Conservation (phyloP, 2,329 filamentous ascomycete genomes). For the Cercospora sp. region DNA sequence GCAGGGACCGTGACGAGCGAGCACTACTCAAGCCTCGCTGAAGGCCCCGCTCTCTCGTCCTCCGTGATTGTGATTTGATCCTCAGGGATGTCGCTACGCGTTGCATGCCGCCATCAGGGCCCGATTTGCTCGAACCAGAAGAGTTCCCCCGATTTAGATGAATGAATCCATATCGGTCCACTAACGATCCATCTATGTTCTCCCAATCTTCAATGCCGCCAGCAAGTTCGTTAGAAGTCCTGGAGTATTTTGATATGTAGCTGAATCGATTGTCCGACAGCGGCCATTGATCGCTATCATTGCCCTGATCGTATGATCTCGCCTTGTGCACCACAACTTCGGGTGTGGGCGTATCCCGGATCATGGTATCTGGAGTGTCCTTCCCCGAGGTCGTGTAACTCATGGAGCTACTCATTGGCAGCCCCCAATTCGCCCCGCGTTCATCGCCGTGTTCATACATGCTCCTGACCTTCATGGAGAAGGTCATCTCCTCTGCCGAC, state of each 20-base stretch:
- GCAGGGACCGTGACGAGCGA: conserved; percentile 43
- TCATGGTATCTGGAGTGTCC: conserved; percentile 17
- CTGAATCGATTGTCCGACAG: conserved; percentile 21
- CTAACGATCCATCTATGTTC: conserved; percentile 58
- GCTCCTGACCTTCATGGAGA: conserved; percentile 62
- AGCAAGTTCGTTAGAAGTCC: conserved; percentile 58
- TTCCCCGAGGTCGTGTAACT: conserved; percentile 11
- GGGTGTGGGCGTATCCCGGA: conserved; percentile 15
- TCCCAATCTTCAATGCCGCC: conserved; percentile 67
- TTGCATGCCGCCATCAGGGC: conserved; percentile 45
- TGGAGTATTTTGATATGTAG: conserved; percentile 27
- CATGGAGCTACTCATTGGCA: conserved; percentile 11
- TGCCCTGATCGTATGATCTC: conserved; percentile 5
- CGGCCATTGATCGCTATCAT: conserved; percentile 16
- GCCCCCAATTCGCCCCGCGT: conserved; percentile 49
- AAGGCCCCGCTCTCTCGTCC: conserved; percentile 49
- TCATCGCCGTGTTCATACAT: conserved; percentile 66
- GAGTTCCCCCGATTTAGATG: conserved; percentile 45
- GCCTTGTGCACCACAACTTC: conserved; percentile 16
- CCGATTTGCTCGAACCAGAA: conserved; percentile 20
- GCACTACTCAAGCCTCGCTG: conserved; percentile 53
- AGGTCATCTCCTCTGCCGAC: conserved; percentile 63
- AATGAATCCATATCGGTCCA: conserved; percentile 68
- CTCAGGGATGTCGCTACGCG: conserved; percentile 61
- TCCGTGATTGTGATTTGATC: conserved; percentile 57